Conservation (phyloP, 2,329 filamentous ascomycete species). For the Ustulina deusta region DNA sequence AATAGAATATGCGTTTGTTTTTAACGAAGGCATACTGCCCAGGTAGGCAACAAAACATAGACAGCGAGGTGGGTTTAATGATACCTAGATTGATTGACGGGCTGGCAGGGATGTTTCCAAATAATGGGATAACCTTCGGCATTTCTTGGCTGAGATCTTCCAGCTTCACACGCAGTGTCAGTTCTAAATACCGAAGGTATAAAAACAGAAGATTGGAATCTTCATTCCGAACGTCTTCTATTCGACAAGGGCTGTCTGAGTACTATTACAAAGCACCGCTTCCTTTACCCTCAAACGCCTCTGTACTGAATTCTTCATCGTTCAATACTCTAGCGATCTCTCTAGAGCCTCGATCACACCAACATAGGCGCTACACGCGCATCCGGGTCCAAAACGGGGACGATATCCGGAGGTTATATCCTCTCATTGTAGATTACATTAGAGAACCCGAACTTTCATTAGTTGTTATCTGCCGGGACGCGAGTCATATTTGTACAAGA, state of each 20-base stretch:
- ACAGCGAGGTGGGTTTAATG: too few species aligned
- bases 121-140: too few species aligned
- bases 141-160: too few species aligned
- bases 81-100: too few species aligned
- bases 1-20: too few species aligned
- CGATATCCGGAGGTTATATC: constrained; percentile 22
- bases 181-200: not conserved
- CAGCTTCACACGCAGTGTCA: too few species aligned
- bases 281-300: not conserved
- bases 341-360: constrained; percentile 12
- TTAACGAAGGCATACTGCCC: too few species aligned
- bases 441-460: constrained; percentile 24
- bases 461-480: not conserved
- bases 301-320: not conserved
- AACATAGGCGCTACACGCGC: constrained; percentile 16
- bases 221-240: not conserved
- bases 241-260: not conserved
- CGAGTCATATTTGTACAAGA: not conserved
- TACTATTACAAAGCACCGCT: not conserved
- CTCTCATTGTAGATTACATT: constrained; percentile 26
- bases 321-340: constrained; percentile 7
- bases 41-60: too few species aligned
- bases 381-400: constrained; percentile 14
- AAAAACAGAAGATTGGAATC: constrained; percentile 3
- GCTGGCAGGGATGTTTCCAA: too few species aligned